These are phyloP conservation scores for Chaetomiaceae sp. DNA, from an alignment of 2,329 filamentous ascomycete genomes.

Conservation along the genomic window DNA sequence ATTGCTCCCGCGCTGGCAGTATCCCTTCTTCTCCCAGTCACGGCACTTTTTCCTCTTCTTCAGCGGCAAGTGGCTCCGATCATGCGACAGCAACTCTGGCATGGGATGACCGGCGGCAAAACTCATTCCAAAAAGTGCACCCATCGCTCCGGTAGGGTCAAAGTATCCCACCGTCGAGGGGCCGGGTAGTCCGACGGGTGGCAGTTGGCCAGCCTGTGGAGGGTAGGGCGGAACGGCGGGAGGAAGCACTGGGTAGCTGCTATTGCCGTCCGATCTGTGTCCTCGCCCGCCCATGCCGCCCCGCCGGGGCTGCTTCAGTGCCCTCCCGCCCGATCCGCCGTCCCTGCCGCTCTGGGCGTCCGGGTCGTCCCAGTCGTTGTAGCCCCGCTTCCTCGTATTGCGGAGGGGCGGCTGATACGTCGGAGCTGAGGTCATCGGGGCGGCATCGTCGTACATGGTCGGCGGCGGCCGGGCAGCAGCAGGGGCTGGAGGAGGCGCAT, in stretches of 20 bases:
- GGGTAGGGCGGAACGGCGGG: constrained; percentile 31
- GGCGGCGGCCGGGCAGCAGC: constrained; percentile 12
- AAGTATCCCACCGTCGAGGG: constrained; percentile 14
- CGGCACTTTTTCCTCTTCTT: constrained; percentile 50
- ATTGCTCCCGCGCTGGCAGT: constrained; percentile 58
- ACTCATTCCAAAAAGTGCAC: constrained; percentile 9
- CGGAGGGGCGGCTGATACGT: constrained; percentile 9
- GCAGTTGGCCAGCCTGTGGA: constrained; percentile 27
- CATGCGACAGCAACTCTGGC: constrained; percentile 7
- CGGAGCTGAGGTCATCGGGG: constrained; percentile 3
- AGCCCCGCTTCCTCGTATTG: constrained; percentile 46
- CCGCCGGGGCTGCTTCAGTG: constrained; percentile 55
- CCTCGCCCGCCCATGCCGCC: constrained; percentile 34
- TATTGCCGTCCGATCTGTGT: constrained; percentile 21
- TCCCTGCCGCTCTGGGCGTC: constrained; percentile 26
- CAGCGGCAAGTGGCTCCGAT: constrained; percentile 15
- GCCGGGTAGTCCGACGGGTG: constrained; percentile 14
- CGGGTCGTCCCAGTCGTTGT: constrained; percentile 45
- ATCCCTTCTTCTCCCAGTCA: constrained; percentile 68
- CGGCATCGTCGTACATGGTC: constrained; percentile 22
- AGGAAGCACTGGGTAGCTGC: neutral
- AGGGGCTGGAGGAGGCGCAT: constrained; percentile 13
- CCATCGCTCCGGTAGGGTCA: constrained; percentile 11
- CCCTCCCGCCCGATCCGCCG: constrained; percentile 35
- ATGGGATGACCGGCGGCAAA: constrained; percentile 11